A percentile compares a stretch with the other conserved stretches of the same genome.
phyloP scores from a whole-genome alignment of 164 flowering plant species.

The Nelumbo lutea region DNA sequence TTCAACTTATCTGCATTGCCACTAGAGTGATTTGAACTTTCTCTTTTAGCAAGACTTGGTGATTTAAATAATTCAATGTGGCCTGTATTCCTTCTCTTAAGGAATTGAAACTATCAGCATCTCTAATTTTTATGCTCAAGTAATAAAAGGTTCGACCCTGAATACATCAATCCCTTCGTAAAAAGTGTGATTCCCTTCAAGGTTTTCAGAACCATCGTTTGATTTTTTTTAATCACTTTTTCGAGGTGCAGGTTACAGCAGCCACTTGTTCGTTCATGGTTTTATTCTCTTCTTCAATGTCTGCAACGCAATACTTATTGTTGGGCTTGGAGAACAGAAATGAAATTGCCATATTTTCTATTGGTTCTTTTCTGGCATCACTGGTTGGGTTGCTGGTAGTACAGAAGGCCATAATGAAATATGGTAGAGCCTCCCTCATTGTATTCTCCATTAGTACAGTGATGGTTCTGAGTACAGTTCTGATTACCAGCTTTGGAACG shows the following conservation, averaged over 20 bases:
- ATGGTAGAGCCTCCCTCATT: slow-evolving; percentile 57
- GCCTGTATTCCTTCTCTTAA: too few species aligned
- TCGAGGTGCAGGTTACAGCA: slow-evolving; percentile 48
- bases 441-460: slow-evolving; percentile 60
- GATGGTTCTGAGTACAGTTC: slow-evolving; percentile 57
- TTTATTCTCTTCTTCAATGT: slow-evolving; percentile 70
- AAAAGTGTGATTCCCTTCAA: background rate
- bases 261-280: slow-evolving; percentile 77
- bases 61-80: background rate
- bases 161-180: background rate
- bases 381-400: slow-evolving; percentile 44
- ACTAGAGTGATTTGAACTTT: too few species aligned
- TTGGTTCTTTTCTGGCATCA: slow-evolving; percentile 46
- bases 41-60: too few species aligned
- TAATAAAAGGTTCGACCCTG: too few species aligned
- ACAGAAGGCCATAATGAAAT: slow-evolving; percentile 36
- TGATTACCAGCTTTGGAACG: slow-evolving; percentile 54
- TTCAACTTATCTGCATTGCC: too few species aligned
- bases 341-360: slow-evolving; percentile 32
- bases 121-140: too few species aligned
- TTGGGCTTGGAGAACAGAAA: slow-evolving; percentile 47
- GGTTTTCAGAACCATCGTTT: background rate
- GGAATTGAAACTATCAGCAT: too few species aligned
- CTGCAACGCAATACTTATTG: slow-evolving; percentile 53
- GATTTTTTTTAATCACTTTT: background rate